Base-by-base conservation (phyloP, 768 basidiomycete species). In the Mycena capillaripes region DNA sequence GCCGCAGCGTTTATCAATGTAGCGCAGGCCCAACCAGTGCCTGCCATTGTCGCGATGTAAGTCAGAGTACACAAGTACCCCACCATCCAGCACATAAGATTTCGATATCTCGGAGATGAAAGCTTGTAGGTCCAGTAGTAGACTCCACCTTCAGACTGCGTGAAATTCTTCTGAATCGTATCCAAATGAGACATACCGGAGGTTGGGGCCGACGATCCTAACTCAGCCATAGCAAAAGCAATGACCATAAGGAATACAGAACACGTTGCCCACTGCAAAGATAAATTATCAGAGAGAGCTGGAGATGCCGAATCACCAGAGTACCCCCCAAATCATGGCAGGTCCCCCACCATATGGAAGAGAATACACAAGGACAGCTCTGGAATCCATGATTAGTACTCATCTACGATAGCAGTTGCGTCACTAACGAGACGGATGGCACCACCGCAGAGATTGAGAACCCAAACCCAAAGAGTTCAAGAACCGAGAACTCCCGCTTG, bases 241-340 rank as follows among this genome's bases (percentile, higher is more conserved):
- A 93, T 86, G 44, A 87, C 82, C 17, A 91, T 77, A 65, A 93
- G 88, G 79, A 93, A 90, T 46, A 89, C 71, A 63, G 89, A 88
- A 1, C 89, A 89, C 8, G 92, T 85, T 0, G 87, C 80, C 93
- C 92, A 94, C 90, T 91, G 57, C 29, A 30, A n/a, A 27, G 52
- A 5, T 12, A n/a, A 21, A 73, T 64, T 77, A 76, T 42, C 10
- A 42, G 40, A 12, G 12, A 76, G 16, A 44, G n/a, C n/a, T 3
- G 27, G 44, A 6, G 12, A 68, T 3, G 27, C 46, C 36, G 34
- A 23, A 66, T 34, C 42, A 57, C 36, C 32, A n/a, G 2, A 7
- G 29, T 69, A 90, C 90, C 17, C 91, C 91, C 91, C 92, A 93
- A n/a, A 92, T 89, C 90, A 93, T 91, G 1, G 91, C 86, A 0